phyloP scores from a whole-genome alignment of 2,329 filamentous ascomycete species.

The Rutstroemia sp. region DNA sequence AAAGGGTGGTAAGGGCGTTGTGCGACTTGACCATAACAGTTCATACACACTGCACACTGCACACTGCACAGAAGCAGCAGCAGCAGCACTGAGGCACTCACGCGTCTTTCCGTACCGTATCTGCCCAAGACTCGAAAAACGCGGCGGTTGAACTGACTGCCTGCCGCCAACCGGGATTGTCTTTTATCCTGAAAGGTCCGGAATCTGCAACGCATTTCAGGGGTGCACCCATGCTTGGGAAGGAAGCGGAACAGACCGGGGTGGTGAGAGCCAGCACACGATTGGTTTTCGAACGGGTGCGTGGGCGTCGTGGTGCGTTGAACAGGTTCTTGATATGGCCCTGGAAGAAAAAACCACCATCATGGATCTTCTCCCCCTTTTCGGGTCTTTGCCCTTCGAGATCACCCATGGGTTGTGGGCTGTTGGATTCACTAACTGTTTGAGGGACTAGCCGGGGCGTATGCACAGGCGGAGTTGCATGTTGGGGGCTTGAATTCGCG shows the following conservation, averaged over 20 bases:
- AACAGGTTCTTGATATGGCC: not conserved
- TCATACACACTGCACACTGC: not conserved
- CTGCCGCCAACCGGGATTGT: conserved; percentile 9
- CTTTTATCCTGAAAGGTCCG: conserved; percentile 3
- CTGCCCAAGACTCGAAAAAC: not conserved
- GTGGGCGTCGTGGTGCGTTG: not conserved
- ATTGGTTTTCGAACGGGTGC: conserved; percentile 7
- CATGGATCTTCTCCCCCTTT: not conserved
- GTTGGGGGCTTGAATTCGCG: no score
- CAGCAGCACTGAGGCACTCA: not conserved
- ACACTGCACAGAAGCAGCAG: not conserved
- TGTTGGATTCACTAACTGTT: not conserved
- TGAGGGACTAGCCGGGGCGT: not conserved
- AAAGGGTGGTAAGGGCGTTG: not conserved
- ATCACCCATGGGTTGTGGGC: not conserved
- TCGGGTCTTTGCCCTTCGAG: not conserved
- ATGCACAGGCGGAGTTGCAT: no score
- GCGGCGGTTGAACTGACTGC: conserved; percentile 9
- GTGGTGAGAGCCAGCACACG: conserved; percentile 12
- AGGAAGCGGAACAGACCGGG: conserved; percentile 8
- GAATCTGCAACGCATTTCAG: conserved; percentile 10
- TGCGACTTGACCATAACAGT: not conserved
- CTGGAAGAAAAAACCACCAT: not conserved
- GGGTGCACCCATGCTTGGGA: conserved; percentile 12
- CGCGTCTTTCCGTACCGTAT: not conserved